These are phyloP conservation scores for Fusarium nurragi DNA, from an alignment of 2,329 filamentous ascomycete species.

Conservation along the genomic window DNA sequence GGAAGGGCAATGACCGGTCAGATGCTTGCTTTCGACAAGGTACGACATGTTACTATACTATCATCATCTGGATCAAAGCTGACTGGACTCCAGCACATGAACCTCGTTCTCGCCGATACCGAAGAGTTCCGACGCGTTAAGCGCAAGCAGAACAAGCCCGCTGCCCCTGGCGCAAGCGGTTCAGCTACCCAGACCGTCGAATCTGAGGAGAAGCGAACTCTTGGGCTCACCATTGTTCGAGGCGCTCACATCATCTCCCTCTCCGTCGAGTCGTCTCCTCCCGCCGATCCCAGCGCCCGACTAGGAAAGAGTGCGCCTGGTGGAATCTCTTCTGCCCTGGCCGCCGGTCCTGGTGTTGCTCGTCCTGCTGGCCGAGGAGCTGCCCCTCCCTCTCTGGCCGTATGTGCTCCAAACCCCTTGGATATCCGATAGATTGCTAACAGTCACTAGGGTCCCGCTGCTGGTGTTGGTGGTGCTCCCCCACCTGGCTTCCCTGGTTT, in stretches of 20 bases:
- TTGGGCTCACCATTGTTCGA: slow-evolving; percentile 92
- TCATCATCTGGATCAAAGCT: slow-evolving; percentile 10
- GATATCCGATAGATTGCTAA: slow-evolving; percentile 28
- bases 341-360: slow-evolving; percentile 87
- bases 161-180: slow-evolving; percentile 70
- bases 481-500: slow-evolving; percentile 68
- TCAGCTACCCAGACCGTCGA: slow-evolving; percentile 76
- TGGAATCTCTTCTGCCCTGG: slow-evolving; percentile 74
- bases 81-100: slow-evolving; percentile 81
- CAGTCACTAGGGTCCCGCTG: slow-evolving; percentile 73
- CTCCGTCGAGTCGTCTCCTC: slow-evolving; percentile 94
- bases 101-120: slow-evolving; percentile 96
- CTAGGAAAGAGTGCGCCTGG: slow-evolving; percentile 80
- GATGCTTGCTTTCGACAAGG: slow-evolving; percentile 99
- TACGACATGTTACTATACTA: slow-evolving; percentile 49
- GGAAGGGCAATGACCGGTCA: slow-evolving; percentile 96
- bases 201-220: slow-evolving; percentile 95
- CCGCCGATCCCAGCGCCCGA: slow-evolving; percentile 89
- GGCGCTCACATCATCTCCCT: slow-evolving; percentile 94
- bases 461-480: slow-evolving; percentile 79
- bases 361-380: slow-evolving; percentile 88
- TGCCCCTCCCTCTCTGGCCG: slow-evolving; percentile 79
- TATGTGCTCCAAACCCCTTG: slow-evolving; percentile 48
- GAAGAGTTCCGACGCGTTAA: slow-evolving; percentile 96
- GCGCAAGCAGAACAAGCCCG: slow-evolving; percentile 79